Percentiles rank a stretch among this genome's conserved stretches.
phyloP scores from a whole-genome alignment of 331 rosid genomes.

The Malus hybrid region DNA sequence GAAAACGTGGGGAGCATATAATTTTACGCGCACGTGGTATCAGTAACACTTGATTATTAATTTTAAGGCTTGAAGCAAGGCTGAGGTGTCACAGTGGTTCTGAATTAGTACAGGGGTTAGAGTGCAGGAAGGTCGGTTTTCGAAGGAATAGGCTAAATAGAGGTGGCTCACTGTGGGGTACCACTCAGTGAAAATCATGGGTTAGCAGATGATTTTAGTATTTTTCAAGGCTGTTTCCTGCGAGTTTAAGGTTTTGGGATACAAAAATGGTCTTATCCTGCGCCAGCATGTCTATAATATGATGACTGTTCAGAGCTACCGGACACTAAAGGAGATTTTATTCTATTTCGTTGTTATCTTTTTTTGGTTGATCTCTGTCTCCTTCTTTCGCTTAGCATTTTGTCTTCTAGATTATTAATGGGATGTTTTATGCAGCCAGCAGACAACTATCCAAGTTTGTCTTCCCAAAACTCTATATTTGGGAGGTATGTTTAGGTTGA shows the following conservation, averaged over 20 bases:
- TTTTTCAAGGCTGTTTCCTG: background rate
- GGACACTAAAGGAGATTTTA: background rate
- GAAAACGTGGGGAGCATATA: too few relatives aligned
- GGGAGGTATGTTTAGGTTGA: conserved; percentile 44
- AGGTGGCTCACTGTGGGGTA: background rate
- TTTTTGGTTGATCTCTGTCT: background rate
- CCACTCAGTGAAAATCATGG: background rate
- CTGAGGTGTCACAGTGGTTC: too few relatives aligned
- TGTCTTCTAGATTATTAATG: background rate
- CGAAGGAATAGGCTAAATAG: background rate
- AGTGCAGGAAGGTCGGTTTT: background rate
- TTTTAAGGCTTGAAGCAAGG: too few relatives aligned
- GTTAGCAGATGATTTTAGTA: background rate
- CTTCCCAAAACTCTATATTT: conserved; percentile 54
- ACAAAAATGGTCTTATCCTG: background rate
- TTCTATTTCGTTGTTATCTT: background rate
- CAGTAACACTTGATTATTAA: too few relatives aligned
- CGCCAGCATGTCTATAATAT: background rate
- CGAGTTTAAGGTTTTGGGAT: background rate
- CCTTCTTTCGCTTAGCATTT: background rate
- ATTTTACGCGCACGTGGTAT: too few relatives aligned
- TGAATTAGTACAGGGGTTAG: background rate
- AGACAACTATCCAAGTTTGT: conserved; percentile 56
- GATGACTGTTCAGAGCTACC: background rate
- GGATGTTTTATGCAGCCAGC: conserved; percentile 52